Evolutionary conservation across 75 land plant species (phyloP).

Genomic region (Gnetum montanum): DNA sequence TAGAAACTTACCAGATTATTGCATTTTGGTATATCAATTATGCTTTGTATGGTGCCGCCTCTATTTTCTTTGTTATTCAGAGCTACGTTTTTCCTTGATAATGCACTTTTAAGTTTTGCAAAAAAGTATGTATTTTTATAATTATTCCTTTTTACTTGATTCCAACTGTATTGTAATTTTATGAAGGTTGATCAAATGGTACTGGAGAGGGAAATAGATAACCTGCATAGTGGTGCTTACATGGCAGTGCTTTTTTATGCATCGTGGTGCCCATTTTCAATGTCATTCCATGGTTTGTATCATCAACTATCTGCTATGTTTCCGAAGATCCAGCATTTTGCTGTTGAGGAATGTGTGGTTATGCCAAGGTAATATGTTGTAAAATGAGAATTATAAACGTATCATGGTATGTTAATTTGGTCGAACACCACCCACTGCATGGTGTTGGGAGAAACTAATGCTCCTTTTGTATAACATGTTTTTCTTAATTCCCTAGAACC

Average conservation of each 20-base stretch:
- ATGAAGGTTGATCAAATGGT: conserved; percentile 60
- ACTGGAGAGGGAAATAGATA: conserved; percentile 52
- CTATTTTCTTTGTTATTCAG: too few species aligned
- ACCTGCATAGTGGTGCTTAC: conserved; percentile 32
- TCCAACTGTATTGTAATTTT: too few species aligned
- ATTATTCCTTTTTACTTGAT: too few species aligned
- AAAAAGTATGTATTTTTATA: too few species aligned
- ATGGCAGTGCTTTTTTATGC: conserved; percentile 79
- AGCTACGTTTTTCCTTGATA: too few species aligned
- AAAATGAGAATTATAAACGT: too few species aligned
- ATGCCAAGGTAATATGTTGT: conserved; percentile 93
- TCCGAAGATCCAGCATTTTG: conserved; percentile 70
- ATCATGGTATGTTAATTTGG: too few species aligned
- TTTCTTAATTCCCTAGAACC: background rate
- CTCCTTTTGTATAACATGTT: background rate
- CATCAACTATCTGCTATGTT: conserved; percentile 45
- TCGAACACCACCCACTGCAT: too few species aligned
- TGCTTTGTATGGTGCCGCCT: too few species aligned
- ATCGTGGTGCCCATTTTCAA: conserved; percentile 95
- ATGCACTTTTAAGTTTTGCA: too few species aligned
- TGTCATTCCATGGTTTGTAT: conserved; percentile 43
- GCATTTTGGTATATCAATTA: too few species aligned
- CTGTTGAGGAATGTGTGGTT: conserved; percentile 77
- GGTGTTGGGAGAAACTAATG: background rate
- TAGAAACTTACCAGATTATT: too few species aligned